These are phyloP conservation scores for Oenanthe javanica DNA, from an alignment of 140 eudicot genomes.

Conservation along the genomic window DNA sequence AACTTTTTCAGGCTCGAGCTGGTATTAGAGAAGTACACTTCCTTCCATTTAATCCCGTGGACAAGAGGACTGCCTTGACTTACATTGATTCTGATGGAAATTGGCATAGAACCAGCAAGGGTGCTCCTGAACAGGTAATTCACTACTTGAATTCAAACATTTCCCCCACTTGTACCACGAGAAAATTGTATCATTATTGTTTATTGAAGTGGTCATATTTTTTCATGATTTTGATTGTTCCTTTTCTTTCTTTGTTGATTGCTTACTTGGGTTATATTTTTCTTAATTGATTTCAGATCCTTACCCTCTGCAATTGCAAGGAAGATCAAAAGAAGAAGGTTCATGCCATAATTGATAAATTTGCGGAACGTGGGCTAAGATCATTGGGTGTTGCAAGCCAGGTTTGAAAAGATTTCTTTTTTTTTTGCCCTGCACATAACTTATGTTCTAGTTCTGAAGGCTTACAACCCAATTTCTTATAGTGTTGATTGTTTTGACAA, in stretches of 20 bases:
- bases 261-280: neutral
- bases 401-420: neutral
- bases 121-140: conserved; percentile 50
- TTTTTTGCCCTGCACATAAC: neutral
- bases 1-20: conserved; percentile 32
- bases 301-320: conserved; percentile 26
- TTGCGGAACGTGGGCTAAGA: neutral
- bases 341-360: conserved; percentile 29
- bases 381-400: conserved; percentile 8
- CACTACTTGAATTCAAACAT: neutral
- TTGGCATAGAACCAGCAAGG: conserved; percentile 33
- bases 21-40: conserved; percentile 40
- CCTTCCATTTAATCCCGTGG: conserved; percentile 44
- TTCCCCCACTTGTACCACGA: neutral
- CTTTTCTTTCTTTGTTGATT: neutral
- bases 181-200: neutral
- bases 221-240: neutral
- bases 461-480: neutral
- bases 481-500: neutral
- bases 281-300: conserved; percentile 16
- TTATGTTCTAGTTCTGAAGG: neutral
- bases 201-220: neutral
- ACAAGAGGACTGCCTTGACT: conserved; percentile 43
- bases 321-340: conserved; percentile 35
- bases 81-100: conserved; percentile 25